These are phyloP conservation scores for Cadophora sp. DNA, from an alignment of 2,329 filamentous ascomycete species.

Conservation along the genomic window DNA sequence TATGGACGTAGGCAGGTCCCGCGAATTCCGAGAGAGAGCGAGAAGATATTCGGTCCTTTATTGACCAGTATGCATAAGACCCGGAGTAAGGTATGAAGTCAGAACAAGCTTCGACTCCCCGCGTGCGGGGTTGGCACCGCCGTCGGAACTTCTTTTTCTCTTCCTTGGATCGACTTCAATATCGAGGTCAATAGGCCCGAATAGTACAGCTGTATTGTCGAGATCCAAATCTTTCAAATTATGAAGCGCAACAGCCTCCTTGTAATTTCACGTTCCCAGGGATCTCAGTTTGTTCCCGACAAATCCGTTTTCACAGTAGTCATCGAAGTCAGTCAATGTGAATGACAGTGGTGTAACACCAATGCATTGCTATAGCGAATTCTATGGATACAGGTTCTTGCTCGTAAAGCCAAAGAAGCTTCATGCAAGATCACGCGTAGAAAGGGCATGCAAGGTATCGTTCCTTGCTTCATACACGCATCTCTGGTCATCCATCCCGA, in stretches of 20 bases:
- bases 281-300: too few relatives aligned
- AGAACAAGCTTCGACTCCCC: not conserved
- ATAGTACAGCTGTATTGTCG: not conserved
- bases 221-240: not conserved
- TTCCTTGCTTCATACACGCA: conserved; percentile 24
- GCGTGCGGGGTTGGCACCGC: not conserved
- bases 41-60: not conserved
- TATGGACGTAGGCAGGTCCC: not conserved
- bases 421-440: conserved; percentile 19
- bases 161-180: not conserved
- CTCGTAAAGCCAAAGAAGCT: conserved; percentile 15
- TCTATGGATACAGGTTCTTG: conserved; percentile 16
- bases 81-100: conserved; percentile 17
- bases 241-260: not conserved
- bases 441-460: conserved; percentile 15
- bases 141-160: not conserved
- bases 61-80: not conserved
- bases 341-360: not conserved
- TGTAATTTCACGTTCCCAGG: too few relatives aligned
- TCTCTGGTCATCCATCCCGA: conserved; percentile 19
- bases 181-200: conserved; percentile 4
- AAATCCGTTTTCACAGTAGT: not conserved
- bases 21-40: not conserved
- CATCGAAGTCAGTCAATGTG: not conserved
- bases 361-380: conserved; percentile 17